Conservation (phyloP, 208 protist genomes). For the Acanthamoeba lenticulata region DNA sequence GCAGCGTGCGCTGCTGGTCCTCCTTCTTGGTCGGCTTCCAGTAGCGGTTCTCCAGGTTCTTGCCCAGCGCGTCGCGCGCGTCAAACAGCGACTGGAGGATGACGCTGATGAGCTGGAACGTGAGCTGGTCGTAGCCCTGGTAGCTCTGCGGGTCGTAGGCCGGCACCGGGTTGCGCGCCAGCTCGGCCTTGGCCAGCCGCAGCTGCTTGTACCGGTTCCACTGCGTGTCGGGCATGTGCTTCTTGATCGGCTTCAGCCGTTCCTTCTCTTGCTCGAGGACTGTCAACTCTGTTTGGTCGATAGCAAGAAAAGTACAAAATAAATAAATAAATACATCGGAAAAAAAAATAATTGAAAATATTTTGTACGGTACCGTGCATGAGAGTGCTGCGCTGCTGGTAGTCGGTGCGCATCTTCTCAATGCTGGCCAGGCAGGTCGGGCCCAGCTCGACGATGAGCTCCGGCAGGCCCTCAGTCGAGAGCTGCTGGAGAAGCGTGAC, state of each 20-base stretch:
- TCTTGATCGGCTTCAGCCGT: not conserved
- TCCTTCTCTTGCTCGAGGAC: constrained; percentile 7
- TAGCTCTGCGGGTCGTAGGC: not conserved
- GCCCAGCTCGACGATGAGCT: not conserved
- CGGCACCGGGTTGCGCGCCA: constrained; percentile 6
- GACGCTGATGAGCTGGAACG: constrained; percentile 9
- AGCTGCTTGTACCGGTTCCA: constrained; percentile 37
- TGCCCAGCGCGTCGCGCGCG: not conserved
- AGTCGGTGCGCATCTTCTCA: not conserved
- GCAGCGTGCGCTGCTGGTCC: not conserved
- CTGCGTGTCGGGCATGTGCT: constrained; percentile 21
- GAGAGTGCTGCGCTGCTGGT: constrained; percentile 20
- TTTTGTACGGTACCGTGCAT: not conserved
- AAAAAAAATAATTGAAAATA: too few species aligned
- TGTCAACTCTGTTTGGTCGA: not conserved
- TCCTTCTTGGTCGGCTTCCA: constrained; percentile 32
- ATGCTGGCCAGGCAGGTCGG: constrained; percentile 6
- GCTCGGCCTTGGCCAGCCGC: constrained; percentile 7
- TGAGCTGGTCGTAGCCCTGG: constrained; percentile 33
- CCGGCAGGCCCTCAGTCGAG: not conserved
- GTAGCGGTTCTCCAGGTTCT: constrained; percentile 18
- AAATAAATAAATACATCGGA: too few species aligned
- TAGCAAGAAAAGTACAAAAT: not conserved
- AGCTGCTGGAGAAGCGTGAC: not conserved
- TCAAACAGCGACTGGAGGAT: constrained; percentile 22